Base-by-base conservation (phyloP, 768 basidiomycete genomes). In the Asterophora lycoperdoides region DNA sequence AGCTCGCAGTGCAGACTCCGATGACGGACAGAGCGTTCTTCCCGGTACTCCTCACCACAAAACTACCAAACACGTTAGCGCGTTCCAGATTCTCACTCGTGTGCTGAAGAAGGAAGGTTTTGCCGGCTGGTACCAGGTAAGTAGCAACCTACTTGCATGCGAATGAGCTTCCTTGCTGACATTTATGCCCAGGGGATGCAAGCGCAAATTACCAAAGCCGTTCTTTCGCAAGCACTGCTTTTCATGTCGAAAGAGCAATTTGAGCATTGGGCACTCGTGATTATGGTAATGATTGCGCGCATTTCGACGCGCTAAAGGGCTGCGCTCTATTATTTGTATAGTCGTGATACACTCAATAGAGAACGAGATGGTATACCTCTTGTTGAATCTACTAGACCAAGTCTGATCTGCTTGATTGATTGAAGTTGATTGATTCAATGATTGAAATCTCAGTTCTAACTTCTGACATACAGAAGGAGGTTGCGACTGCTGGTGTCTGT, bases 171-270 rank as follows among this genome's bases (percentile, higher is more conserved):
- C 8, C 2, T 35, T 32, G 44, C 8, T 32, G 44, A 11, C n/a
- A 8, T 13, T 15, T 23, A 37, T 35, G 2, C 52, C 40, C 66
- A 94, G 86, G 96, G 96, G 9, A 94, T 99, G 89, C 77, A 86
- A 56, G 94, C 96, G 0, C 96, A 99, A 66, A 93, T 98, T 49
- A 77, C 83, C 43, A 99, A 99, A 66, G 96, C 95, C 0, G 94
- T 97, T 10, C 69, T 99, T 11, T 89, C 92, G 7, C 96, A 99
- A 66, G 95, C 93, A 2, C 75, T 99, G 55, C 70, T 98, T 45
- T 99, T 99, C 74, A 87, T 95, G 73, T 90, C 93, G 55, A 99
- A 99, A 69, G 95, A 97, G 60, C 89, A 93, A 61, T 94, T 99
- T 59, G 96, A 99, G 64, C 80, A 80, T 4, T 95, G 87, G 79